Percentiles rank a stretch among this genome's conserved stretches.
Conservation (phyloP, 768 basidiomycete species). For the Mycena chlorophos region DNA sequence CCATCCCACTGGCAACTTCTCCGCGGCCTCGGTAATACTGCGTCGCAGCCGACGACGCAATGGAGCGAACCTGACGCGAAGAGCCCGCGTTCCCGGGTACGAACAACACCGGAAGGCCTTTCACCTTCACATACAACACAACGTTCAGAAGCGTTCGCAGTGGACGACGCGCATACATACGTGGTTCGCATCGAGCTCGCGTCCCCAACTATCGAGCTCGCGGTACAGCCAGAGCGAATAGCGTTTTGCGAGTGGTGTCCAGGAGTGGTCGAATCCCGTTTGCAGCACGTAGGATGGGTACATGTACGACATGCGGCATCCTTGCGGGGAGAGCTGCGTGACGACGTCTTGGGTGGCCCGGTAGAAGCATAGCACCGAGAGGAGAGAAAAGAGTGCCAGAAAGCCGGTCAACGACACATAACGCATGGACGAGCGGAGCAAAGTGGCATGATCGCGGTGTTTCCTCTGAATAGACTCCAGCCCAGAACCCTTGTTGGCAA, state of each 20-base stretch:
- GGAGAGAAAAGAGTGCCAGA: slow-evolving; percentile 38
- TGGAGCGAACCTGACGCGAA: slow-evolving; percentile 89
- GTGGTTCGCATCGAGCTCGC: slow-evolving; percentile 71
- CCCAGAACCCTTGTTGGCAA: background rate
- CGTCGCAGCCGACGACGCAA: slow-evolving; percentile 86
- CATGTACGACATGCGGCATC: slow-evolving; percentile 98
- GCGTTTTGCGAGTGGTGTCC: slow-evolving; percentile 69
- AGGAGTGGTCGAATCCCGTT: slow-evolving; percentile 59
- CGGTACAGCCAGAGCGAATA: slow-evolving; percentile 92
- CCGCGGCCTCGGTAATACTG: slow-evolving; percentile 73
- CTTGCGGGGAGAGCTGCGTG: slow-evolving; percentile 72
- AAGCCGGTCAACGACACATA: slow-evolving; percentile 26
- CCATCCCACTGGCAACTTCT: slow-evolving; percentile 53
- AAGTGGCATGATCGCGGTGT: slow-evolving; percentile 30
- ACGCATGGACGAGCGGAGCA: background rate
- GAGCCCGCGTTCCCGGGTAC: slow-evolving; percentile 98
- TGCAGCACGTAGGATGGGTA: slow-evolving; percentile 85
- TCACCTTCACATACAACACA: slow-evolving; percentile 17
- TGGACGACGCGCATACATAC: slow-evolving; percentile 34
- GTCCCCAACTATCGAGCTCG: slow-evolving; percentile 45
- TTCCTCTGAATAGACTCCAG: too few species aligned
- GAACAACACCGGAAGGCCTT: slow-evolving; percentile 87
- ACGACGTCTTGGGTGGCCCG: slow-evolving; percentile 45
- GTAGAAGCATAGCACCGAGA: slow-evolving; percentile 40
- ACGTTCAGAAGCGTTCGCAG: background rate